Evolutionary conservation across 179 eudicot genomes (phyloP).

Genomic region (Spergularia azorica): DNA sequence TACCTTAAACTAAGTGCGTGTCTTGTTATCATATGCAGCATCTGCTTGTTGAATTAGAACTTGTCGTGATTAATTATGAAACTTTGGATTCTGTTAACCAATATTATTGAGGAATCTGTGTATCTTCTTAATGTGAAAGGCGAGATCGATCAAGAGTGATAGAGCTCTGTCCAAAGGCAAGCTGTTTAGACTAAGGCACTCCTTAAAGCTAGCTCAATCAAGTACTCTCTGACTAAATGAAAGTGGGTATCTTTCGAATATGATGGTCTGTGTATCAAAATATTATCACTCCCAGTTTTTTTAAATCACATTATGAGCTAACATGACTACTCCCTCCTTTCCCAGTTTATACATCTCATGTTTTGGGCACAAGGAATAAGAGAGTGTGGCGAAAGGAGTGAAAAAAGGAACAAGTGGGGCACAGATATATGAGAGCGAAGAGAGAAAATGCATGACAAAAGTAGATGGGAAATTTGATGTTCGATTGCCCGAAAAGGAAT

Average conservation of each 20-base stretch:
- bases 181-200: neutral
- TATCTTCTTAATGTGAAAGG: neutral
- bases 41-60: neutral
- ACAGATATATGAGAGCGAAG: too few relatives aligned
- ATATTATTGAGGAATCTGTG: neutral
- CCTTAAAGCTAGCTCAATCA: neutral
- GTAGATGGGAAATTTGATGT: too few relatives aligned
- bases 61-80: neutral
- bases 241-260: neutral
- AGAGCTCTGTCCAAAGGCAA: neutral
- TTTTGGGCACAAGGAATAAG: too few relatives aligned
- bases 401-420: too few relatives aligned
- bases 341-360: too few relatives aligned
- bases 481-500: too few relatives aligned
- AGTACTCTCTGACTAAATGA: neutral
- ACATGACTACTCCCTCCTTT: neutral
- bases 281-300: neutral
- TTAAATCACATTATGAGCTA: conserved; percentile 4
- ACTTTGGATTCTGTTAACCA: neutral
- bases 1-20: neutral
- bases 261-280: neutral
- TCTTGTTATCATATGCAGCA: neutral
- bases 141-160: neutral
- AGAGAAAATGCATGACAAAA: too few relatives aligned
- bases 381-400: too few relatives aligned